Evolutionary conservation across 2,329 filamentous ascomycete species (phyloP).

Genomic region (Verticillium dahliae): DNA sequence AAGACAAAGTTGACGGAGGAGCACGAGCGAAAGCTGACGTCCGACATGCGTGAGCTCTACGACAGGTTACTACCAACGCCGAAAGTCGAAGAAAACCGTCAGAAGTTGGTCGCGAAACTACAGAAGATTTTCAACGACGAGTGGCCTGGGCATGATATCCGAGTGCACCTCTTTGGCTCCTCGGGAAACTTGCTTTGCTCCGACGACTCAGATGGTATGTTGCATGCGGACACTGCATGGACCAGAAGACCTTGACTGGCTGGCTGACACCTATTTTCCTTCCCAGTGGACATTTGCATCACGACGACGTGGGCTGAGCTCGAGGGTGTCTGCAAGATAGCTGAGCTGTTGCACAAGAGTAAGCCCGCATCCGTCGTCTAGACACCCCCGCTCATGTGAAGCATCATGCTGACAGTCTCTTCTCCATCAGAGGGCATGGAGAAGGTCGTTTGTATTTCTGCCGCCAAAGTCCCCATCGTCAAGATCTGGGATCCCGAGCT

Average conservation of each 20-base stretch:
- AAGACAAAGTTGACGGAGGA: slow-evolving; percentile 64
- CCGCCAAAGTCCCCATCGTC: slow-evolving; percentile 95
- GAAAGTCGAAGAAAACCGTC: slow-evolving; percentile 69
- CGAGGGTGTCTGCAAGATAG: slow-evolving; percentile 85
- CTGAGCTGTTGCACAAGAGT: slow-evolving; percentile 80
- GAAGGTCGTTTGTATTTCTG: slow-evolving; percentile 88
- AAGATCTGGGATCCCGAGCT: slow-evolving; percentile 98
- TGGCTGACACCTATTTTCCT: slow-evolving; percentile 20
- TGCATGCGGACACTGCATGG: neutral
- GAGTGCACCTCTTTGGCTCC: slow-evolving; percentile 93
- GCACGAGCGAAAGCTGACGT: slow-evolving; percentile 68
- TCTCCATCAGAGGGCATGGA: slow-evolving; percentile 76
- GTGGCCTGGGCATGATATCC: slow-evolving; percentile 87
- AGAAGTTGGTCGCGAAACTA: slow-evolving; percentile 76
- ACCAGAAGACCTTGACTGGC: too few species aligned
- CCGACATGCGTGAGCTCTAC: slow-evolving; percentile 82
- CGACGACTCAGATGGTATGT: slow-evolving; percentile 88
- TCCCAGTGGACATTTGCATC: slow-evolving; percentile 90
- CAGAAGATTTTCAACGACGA: slow-evolving; percentile 82
- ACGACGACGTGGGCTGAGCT: slow-evolving; percentile 83
- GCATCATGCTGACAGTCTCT: slow-evolving; percentile 22
- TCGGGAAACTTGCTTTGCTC: slow-evolving; percentile 93
- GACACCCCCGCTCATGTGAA: neutral
- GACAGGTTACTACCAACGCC: slow-evolving; percentile 75
- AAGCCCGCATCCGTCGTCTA: slow-evolving; percentile 27